Evolutionary conservation across 345 rosid genomes (phyloP).

Genomic region (Durio zibethinus): DNA sequence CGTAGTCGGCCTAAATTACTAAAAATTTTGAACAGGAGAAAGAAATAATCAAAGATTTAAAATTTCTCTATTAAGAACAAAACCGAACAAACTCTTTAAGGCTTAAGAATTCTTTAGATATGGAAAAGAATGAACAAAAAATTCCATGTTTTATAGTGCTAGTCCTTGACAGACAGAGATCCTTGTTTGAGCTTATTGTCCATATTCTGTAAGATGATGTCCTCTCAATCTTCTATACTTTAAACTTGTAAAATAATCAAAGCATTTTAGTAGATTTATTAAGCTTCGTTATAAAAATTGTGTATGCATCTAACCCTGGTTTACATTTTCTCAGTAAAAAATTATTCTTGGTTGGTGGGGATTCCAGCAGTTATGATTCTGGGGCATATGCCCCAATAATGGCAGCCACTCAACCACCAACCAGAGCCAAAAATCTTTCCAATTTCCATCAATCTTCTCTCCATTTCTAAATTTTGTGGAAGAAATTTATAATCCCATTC

Average conservation of each 20-base stretch:
- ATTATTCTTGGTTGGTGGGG: background rate
- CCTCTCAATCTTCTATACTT: background rate
- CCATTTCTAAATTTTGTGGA: background rate
- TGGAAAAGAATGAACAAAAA: background rate
- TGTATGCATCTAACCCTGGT: too few species aligned
- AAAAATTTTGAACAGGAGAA: background rate
- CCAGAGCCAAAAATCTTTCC: slow-evolving; percentile 20
- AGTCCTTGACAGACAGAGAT: background rate
- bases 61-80: background rate
- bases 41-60: background rate
- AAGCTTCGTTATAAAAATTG: background rate
- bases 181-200: background rate
- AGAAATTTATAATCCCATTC: background rate
- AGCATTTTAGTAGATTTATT: background rate
- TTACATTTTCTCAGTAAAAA: background rate
- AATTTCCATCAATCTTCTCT: slow-evolving; percentile 5
- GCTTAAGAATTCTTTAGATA: background rate
- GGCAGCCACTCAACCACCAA: slow-evolving; percentile 37
- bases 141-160: background rate
- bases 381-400: slow-evolving; percentile 40
- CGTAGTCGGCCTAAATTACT: background rate
- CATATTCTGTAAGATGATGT: background rate
- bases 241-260: background rate
- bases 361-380: slow-evolving; percentile 13
- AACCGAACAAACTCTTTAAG: background rate